Base-by-base conservation (phyloP, 371 early-diverging fungal genomes). In the Circinella minor region DNA sequence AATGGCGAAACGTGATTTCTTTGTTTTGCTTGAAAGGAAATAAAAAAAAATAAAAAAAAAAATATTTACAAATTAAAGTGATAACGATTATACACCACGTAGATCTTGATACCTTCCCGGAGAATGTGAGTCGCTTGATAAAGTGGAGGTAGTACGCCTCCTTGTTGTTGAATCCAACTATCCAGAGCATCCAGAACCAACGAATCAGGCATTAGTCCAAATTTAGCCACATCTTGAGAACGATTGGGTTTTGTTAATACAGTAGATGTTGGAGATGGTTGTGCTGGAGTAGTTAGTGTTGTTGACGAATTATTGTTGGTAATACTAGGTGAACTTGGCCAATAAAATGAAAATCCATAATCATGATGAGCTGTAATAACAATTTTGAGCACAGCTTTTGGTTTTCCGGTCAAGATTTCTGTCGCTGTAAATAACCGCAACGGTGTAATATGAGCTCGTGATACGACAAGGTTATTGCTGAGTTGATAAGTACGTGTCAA, bases 401-500 rank as follows among this genome's bases (percentile, higher is more conserved):
- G 65, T 59, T 71, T 61, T 15, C 71, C 71, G 3, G 68, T 66
- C 7, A 57, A 14, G 17, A 61, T 9, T 49, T 75, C 71, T 3
- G 67, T 71, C 3, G 75, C 75, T 15, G 57, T 75, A 54, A 75
- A 71, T 10, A 75, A 66, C 20, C 66, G 66, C 8, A 69, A 54
- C 18, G 68, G 68, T 11, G 68, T 61, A 36, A 70, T 68, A 4
- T 62, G 61, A 18, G 75, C 63, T 3, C 67, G 63, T 57, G 75
- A 75, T 63, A 66, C 64, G 59, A 75, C 39, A 39, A 75, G 61
- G 8, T 63, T 62, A 43, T 67, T 54, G 20, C 66, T 61, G n/a
- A 75, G 69, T 38, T 71, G 75, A 51, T 75, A 75, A 7, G 75
- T 75, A 5, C 75, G 65, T 18, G 75, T 75, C 36, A 75, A 38